These are phyloP conservation scores for Teratosphaeria epicoccoides DNA, from an alignment of 2,329 filamentous ascomycete species.

Conservation along the genomic window DNA sequence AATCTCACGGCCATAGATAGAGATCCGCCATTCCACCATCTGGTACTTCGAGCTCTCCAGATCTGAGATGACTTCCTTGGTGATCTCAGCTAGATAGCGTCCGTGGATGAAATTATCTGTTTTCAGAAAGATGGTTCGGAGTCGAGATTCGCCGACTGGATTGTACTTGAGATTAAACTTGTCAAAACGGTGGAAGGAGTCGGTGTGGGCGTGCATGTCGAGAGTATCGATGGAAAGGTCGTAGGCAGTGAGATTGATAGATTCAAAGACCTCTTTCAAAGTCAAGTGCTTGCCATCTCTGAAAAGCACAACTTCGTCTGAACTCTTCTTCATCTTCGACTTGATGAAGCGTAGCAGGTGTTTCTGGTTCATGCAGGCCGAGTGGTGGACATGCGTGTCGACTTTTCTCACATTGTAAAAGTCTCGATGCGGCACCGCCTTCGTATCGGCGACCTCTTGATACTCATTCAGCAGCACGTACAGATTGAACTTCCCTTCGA, in stretches of 20 bases:
- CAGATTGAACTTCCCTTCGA: constrained; percentile 94
- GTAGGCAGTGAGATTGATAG: constrained; percentile 93
- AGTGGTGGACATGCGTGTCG: constrained; percentile 97
- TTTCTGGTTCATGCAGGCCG: constrained; percentile 99
- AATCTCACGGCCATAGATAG: constrained; percentile 82
- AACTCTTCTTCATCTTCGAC: constrained; percentile 98
- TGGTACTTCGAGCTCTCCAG: constrained; percentile 98
- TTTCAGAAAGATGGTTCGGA: constrained; percentile 97
- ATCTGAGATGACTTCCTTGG: constrained; percentile 94
- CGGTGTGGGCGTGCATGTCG: constrained; percentile 98
- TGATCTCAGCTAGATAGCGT: constrained; percentile 92
- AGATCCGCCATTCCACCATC: constrained; percentile 99
- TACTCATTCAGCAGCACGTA: constrained; percentile 93
- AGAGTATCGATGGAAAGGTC: constrained; percentile 96
- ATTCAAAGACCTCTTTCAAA: constrained; percentile 85
- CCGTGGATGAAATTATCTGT: constrained; percentile 97
- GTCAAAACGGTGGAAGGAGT: constrained; percentile 97
- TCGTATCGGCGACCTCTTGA: constrained; percentile 94
- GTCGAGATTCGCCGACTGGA: constrained; percentile 84
- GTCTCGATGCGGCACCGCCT: constrained; percentile 92
- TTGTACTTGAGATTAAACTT: constrained; percentile 99
- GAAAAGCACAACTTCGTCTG: constrained; percentile 85
- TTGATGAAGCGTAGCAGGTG: constrained; percentile 97
- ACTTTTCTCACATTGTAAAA: constrained; percentile 99
- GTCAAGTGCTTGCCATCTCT: constrained; percentile 89